Percentiles rank a stretch among this genome's conserved stretches.
These are phyloP conservation scores for Candida schatavii DNA, from an alignment of 805 yeast species.

Conservation along the genomic window DNA sequence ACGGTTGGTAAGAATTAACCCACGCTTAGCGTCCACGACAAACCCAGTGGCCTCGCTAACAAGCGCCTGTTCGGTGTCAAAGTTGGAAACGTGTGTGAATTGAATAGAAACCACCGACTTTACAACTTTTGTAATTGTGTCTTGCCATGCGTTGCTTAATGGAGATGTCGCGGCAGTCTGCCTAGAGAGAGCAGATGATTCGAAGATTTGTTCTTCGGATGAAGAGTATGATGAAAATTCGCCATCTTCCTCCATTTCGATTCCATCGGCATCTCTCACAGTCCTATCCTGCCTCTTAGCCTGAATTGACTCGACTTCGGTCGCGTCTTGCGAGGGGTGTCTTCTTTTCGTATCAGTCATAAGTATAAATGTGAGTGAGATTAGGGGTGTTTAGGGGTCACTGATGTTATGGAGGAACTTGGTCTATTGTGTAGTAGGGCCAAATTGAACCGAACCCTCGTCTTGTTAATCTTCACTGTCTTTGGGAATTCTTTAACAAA, in stretches of 20 bases:
- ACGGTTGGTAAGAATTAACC: slow-evolving; percentile 85
- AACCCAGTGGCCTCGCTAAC: slow-evolving; percentile 95
- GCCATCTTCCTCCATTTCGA: slow-evolving; percentile 11
- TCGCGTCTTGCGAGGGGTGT: not conserved
- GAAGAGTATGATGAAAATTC: slow-evolving; percentile 10
- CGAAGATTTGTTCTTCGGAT: slow-evolving; percentile 10
- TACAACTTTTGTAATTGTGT: slow-evolving; percentile 77
- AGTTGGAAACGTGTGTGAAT: slow-evolving; percentile 80
- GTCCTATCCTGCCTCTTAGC: slow-evolving; percentile 8
- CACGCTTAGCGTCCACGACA: slow-evolving; percentile 78
- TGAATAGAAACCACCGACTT: slow-evolving; percentile 86
- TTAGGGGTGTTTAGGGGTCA: too few species aligned
- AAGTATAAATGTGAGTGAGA: too few species aligned
- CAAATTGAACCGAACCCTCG: too few species aligned
- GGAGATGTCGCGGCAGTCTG: not conserved
- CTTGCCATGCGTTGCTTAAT: slow-evolving; percentile 56
- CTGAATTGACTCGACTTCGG: not conserved
- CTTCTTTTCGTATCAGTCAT: too few species aligned
- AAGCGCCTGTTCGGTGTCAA: slow-evolving; percentile 79
- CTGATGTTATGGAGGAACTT: too few species aligned
- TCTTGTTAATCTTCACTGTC: too few species aligned
- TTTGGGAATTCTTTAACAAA: too few species aligned
- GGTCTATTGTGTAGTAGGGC: too few species aligned
- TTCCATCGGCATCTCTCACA: too few species aligned
- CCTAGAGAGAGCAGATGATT: not conserved